These are phyloP conservation scores for Scenedesmus sp. DNA, from an alignment of 163 green algal species.

Conservation along the genomic window DNA sequence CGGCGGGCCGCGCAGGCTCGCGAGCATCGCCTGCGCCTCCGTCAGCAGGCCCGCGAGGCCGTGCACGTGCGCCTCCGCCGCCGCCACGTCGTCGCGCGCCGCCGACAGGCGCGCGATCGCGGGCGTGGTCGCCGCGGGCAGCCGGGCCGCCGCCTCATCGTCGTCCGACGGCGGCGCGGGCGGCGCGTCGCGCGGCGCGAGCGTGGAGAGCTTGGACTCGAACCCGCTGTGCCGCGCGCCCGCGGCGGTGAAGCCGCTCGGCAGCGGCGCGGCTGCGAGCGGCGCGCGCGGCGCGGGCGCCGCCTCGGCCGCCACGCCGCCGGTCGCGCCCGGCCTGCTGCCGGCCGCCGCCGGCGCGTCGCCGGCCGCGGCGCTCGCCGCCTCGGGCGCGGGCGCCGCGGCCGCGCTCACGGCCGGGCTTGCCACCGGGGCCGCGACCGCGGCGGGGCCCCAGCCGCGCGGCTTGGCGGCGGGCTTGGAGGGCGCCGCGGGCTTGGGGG, in stretches of 20 bases:
- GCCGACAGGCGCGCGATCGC: not conserved
- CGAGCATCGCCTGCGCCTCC: constrained; percentile 21
- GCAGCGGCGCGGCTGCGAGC: not conserved
- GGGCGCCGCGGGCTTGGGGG: not conserved
- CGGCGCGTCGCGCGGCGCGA: not conserved
- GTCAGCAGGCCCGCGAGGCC: constrained; percentile 17
- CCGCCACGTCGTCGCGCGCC: not conserved
- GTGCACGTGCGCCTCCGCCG: constrained; percentile 26
- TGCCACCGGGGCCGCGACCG: not conserved
- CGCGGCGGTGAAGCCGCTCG: constrained; percentile 7
- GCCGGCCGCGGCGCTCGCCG: not conserved
- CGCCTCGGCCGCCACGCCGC: no score
- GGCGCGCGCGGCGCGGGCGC: not conserved
- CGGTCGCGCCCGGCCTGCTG: no score
- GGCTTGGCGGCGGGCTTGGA: not conserved
- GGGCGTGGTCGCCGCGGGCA: not conserved
- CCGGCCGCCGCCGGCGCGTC: not conserved
- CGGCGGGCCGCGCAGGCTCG: constrained; percentile 6
- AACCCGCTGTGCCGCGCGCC: constrained; percentile 13
- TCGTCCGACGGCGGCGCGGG: not conserved
- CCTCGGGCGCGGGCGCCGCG: not conserved
- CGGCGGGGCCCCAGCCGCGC: not conserved
- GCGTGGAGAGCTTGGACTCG: constrained; percentile 4
- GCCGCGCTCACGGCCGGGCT: not conserved
- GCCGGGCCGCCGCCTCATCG: not conserved